Evolutionary conservation across 2,329 filamentous ascomycete genomes (phyloP).

Genomic region (Xylaria sp.): DNA sequence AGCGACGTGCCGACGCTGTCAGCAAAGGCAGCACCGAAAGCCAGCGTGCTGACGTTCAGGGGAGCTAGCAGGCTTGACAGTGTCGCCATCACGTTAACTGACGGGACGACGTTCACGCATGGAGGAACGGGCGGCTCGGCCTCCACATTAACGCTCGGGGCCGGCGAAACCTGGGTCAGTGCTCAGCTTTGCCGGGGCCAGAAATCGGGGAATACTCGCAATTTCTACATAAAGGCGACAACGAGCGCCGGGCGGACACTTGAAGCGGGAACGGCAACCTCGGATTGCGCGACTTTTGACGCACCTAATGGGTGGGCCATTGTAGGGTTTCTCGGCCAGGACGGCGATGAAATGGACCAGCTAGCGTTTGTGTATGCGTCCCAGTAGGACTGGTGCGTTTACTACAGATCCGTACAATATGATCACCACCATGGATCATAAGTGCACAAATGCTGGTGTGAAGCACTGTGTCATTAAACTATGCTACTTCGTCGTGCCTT

Average conservation of each 20-base stretch:
- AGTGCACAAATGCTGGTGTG: not conserved
- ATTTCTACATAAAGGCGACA: conserved; percentile 65
- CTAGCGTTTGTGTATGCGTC: conserved; percentile 60
- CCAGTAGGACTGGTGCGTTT: conserved; percentile 43
- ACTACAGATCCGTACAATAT: not conserved
- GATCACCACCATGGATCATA: not conserved
- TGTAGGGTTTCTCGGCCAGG: conserved; percentile 51
- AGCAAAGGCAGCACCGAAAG: conserved; percentile 48
- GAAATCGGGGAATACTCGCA: conserved; percentile 57
- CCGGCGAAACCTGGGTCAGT: conserved; percentile 59
- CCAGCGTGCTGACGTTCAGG: conserved; percentile 55
- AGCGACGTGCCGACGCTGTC: conserved; percentile 60
- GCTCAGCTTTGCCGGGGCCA: conserved; percentile 62
- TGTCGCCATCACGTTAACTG: conserved; percentile 58
- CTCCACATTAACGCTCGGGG: conserved; percentile 55
- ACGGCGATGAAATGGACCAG: conserved; percentile 65
- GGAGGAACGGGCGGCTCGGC: conserved; percentile 63
- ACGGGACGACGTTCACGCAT: conserved; percentile 61
- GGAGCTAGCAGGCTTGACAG: conserved; percentile 62
- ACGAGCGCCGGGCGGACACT: conserved; percentile 61
- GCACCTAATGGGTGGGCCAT: conserved; percentile 56
- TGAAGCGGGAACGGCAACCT: conserved; percentile 56
- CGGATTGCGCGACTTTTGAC: conserved; percentile 54
- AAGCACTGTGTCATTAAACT: not conserved
- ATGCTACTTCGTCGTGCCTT: not conserved